Evolutionary conservation across 2,329 filamentous ascomycete species (phyloP).

Genomic region (Talaromyces sp.): DNA sequence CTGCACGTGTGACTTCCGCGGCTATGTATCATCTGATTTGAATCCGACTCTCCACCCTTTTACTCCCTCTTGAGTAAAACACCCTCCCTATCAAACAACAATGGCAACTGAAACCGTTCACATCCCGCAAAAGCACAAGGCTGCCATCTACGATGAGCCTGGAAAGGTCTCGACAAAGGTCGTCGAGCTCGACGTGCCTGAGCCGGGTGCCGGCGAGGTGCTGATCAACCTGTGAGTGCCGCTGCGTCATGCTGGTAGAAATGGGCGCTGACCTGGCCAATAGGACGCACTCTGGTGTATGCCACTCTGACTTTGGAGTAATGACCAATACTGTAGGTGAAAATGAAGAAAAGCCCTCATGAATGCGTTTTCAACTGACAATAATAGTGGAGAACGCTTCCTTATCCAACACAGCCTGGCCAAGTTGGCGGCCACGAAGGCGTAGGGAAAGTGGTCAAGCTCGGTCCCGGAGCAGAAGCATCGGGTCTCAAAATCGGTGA

Average conservation of each 20-base stretch:
- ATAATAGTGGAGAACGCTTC: conserved; percentile 53
- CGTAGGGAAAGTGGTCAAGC: conserved; percentile 59
- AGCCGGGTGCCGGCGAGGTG: conserved; percentile 59
- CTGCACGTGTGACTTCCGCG: not conserved
- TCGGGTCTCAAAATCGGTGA: conserved; percentile 60
- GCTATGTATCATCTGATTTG: not conserved
- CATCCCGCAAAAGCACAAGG: conserved; percentile 58
- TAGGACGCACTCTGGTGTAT: conserved; percentile 60
- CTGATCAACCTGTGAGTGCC: conserved; percentile 55
- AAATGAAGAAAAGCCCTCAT: not conserved
- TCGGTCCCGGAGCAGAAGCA: conserved; percentile 56
- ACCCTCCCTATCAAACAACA: not conserved
- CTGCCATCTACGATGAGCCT: conserved; percentile 60
- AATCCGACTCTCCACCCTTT: not conserved
- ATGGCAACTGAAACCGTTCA: conserved; percentile 27
- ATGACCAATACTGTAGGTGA: conserved; percentile 42
- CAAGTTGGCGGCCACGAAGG: conserved; percentile 68
- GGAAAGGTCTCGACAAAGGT: conserved; percentile 61
- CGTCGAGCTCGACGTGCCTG: conserved; percentile 58
- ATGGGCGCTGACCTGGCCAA: not conserved
- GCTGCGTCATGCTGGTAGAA: not conserved
- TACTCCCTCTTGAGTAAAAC: not conserved
- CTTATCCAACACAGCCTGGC: conserved; percentile 53
- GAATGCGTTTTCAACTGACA: not conserved
- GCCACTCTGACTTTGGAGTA: conserved; percentile 58